Conservation (phyloP, 257 asterid species). For the Sherardia arvensis region DNA sequence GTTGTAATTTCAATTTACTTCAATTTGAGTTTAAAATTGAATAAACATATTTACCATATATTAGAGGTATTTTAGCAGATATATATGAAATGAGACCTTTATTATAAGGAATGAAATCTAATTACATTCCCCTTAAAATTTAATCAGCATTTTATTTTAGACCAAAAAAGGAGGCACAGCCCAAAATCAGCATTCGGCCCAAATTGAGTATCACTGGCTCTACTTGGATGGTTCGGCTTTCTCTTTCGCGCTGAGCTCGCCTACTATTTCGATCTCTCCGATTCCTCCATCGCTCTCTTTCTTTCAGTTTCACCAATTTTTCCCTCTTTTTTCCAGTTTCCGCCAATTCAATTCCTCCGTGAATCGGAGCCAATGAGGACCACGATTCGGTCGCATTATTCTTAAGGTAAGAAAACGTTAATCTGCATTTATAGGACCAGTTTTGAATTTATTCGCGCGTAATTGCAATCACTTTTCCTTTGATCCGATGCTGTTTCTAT, state of each 20-base stretch:
- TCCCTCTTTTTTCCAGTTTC: background rate
- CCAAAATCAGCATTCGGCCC: background rate
- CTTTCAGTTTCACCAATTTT: background rate
- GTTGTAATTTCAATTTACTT: too few relatives aligned
- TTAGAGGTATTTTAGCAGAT: too few relatives aligned
- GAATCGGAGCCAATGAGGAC: background rate
- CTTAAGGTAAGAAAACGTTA: conserved; percentile 10
- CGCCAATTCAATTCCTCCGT: conserved; percentile 2
- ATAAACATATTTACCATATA: too few relatives aligned
- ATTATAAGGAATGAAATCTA: too few relatives aligned
- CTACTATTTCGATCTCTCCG: conserved; percentile 9
- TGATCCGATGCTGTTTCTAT: background rate
- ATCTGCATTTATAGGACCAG: background rate
- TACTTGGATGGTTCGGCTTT: conserved; percentile 9
- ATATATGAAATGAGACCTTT: too few relatives aligned
- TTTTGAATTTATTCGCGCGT: background rate
- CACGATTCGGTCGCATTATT: background rate
- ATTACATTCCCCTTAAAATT: too few relatives aligned
- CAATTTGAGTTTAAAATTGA: too few relatives aligned
- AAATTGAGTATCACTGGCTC: background rate
- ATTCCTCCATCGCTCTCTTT: background rate
- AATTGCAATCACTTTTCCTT: background rate
- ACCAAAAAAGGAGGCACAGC: too few relatives aligned
- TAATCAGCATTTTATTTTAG: too few relatives aligned
- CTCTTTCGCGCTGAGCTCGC: conserved; percentile 5